A percentile compares a stretch with the other conserved stretches of the same genome.
These are phyloP conservation scores for Cladorrhinum sp. DNA, from an alignment of 2,329 filamentous ascomycete species.

Conservation along the genomic window DNA sequence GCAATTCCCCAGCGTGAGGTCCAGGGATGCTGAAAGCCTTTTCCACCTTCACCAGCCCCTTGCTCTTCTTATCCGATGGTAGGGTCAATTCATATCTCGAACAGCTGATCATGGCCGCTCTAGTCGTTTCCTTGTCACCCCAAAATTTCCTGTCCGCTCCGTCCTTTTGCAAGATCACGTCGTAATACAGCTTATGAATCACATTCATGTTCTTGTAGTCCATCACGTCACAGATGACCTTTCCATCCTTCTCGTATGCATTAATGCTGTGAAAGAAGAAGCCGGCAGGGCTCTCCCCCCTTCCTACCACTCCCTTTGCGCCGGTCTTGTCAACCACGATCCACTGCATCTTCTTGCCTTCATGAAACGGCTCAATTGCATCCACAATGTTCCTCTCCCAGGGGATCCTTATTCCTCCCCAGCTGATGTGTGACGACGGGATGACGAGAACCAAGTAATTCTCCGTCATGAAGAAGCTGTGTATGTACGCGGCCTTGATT, in stretches of 20 bases:
- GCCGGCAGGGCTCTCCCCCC: conserved; percentile 63
- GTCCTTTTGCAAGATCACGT: conserved; percentile 57
- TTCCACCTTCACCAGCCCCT: conserved; percentile 17
- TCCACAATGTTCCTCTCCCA: conserved; percentile 67
- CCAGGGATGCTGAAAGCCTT: conserved; percentile 46
- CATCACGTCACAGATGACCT: conserved; percentile 57
- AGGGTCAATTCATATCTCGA: conserved; percentile 45
- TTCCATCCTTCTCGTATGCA: conserved; percentile 61
- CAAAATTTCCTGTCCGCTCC: conserved; percentile 43
- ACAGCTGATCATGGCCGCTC: conserved; percentile 38
- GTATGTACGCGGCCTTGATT: conserved; percentile 67
- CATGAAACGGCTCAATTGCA: conserved; percentile 62
- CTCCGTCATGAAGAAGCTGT: conserved; percentile 72
- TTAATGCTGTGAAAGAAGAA: conserved; percentile 83
- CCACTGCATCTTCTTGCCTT: conserved; percentile 60
- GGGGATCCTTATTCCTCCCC: conserved; percentile 56
- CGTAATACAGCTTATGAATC: conserved; percentile 66
- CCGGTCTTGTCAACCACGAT: conserved; percentile 67
- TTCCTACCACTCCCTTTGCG: conserved; percentile 63
- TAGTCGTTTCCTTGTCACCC: conserved; percentile 38
- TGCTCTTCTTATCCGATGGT: background rate
- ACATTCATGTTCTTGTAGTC: conserved; percentile 64
- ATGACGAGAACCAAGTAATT: conserved; percentile 72
- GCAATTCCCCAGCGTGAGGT: conserved; percentile 60
- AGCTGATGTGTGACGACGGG: conserved; percentile 61